A percentile compares a stretch with the other conserved stretches of the same genome.
Conservation (phyloP, 768 basidiomycete species). For the Boletus rubescentipes region DNA sequence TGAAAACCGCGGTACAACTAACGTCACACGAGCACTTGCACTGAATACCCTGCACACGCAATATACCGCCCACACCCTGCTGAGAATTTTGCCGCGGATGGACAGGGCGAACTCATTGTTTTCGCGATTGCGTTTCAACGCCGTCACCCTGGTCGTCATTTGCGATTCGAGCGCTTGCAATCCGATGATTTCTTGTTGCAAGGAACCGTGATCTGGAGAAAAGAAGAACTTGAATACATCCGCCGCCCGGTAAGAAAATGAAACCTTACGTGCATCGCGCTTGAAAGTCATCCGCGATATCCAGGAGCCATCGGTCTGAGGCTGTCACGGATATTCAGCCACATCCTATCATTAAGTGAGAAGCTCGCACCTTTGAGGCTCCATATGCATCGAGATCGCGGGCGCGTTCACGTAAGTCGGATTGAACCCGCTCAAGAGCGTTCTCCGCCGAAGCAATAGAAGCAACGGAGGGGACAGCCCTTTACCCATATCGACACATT, state of each 20-base stretch:
- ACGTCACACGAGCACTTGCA: conserved; percentile 40
- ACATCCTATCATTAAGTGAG: neutral
- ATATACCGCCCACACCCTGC: conserved; percentile 62
- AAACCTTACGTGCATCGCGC: conserved; percentile 31
- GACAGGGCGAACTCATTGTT: conserved; percentile 52
- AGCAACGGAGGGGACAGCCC: conserved; percentile 23
- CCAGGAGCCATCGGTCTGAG: conserved; percentile 27
- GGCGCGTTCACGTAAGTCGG: conserved; percentile 46
- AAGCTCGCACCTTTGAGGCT: conserved; percentile 25
- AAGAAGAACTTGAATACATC: neutral
- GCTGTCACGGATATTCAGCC: conserved; percentile 19
- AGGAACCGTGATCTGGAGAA: conserved; percentile 34
- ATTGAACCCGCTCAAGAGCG: conserved; percentile 57
- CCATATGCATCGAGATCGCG: conserved; percentile 26
- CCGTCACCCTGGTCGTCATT: conserved; percentile 57
- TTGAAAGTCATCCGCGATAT: conserved; percentile 31
- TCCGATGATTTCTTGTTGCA: conserved; percentile 59
- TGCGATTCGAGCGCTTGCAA: conserved; percentile 67
- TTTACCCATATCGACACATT: conserved; percentile 12
- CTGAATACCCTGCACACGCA: conserved; percentile 62
- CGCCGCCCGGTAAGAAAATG: neutral
- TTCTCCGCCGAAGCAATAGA: conserved; percentile 53
- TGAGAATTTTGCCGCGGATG: conserved; percentile 51
- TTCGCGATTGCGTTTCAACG: conserved; percentile 48
- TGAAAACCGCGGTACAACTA: neutral